Evolutionary conservation across 169 alveolate genomes (phyloP), one percentile per base, ranked within the genome.

Genomic region (Babesia sp.): DNA sequence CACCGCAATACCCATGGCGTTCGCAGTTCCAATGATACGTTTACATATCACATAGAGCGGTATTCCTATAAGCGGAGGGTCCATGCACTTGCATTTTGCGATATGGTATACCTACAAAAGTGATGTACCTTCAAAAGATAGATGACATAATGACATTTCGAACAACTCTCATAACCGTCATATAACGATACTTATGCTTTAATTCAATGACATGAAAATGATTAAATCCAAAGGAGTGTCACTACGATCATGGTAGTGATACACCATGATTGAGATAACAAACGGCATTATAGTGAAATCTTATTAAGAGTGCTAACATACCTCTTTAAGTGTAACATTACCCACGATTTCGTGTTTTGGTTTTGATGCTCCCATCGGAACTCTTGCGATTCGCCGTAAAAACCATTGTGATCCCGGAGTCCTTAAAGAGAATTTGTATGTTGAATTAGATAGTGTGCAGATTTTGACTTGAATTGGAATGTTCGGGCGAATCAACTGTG

Each of bases 321-420:
- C 90, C 89, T 94, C 96, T 44, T 93, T 92, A 12, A 94, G 76
- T 0, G 96, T 90, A 44, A 94, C 93, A 55, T 93, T 85, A 0
- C 97, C 97, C 24, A 84, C 92, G 16, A 79, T 81, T 28, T 91
- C 86, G 53, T 92, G 93, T 41, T 93, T 93, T 7, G 96, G 91
- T 29, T 78, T 64, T n/a, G 90, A 85, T 31, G 94, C 84, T 14
- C 94, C 95, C 91, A 90, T 90, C 12, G 94, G 95, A 8, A 92
- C 86, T 34, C 97, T 84, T 22, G 97, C 95, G 26, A 93, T 91
- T 29, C 95, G 77, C 44, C 93, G 84, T 31, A 93, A 90, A 41
- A 92, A 93, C 96, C 95, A 94, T 42, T 88, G 86, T 63, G 94
- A 90, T 42, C 95, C 92, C 26, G 97, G 97, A 2, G 97, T 92